phyloP scores from a whole-genome alignment of 164 flowering plant species.

The Stephania yunnanensis region DNA sequence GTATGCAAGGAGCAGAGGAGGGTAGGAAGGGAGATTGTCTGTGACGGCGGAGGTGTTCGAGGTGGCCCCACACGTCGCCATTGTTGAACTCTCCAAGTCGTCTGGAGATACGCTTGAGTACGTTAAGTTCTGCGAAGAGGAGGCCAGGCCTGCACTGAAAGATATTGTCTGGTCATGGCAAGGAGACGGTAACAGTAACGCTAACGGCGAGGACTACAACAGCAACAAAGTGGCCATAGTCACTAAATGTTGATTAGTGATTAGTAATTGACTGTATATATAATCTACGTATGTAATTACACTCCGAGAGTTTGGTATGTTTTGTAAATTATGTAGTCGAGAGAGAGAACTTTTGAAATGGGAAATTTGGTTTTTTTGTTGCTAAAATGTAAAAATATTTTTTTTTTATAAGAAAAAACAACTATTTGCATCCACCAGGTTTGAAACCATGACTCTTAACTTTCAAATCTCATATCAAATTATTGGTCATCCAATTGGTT shows the following conservation, averaged over 20 bases:
- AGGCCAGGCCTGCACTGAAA: slow-evolving; percentile 63
- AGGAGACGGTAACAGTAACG: slow-evolving; percentile 30
- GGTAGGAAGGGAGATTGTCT: slow-evolving; percentile 57
- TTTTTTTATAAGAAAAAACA: no score
- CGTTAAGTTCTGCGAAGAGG: slow-evolving; percentile 54
- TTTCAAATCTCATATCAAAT: no score
- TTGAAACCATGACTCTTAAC: no score
- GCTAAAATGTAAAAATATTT: background rate
- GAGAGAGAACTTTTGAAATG: background rate
- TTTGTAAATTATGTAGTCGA: background rate
- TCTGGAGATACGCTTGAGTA: slow-evolving; percentile 73
- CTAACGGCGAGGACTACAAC: background rate
- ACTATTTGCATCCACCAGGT: no score
- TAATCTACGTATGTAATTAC: background rate
- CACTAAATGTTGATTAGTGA: background rate
- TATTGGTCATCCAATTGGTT: no score
- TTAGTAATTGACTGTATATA: background rate
- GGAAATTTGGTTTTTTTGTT: background rate
- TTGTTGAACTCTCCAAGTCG: slow-evolving; percentile 61
- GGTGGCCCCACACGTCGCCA: slow-evolving; percentile 64
- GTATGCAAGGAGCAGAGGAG: slow-evolving; percentile 42
- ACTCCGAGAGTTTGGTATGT: background rate
- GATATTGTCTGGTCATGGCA: slow-evolving; percentile 87
- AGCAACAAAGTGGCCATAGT: background rate
- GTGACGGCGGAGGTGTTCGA: slow-evolving; percentile 77